A percentile compares a stretch with the other conserved stretches of the same genome.
Evolutionary conservation across 345 rosid species (phyloP).

Genomic region (Corchorus capsularis): DNA sequence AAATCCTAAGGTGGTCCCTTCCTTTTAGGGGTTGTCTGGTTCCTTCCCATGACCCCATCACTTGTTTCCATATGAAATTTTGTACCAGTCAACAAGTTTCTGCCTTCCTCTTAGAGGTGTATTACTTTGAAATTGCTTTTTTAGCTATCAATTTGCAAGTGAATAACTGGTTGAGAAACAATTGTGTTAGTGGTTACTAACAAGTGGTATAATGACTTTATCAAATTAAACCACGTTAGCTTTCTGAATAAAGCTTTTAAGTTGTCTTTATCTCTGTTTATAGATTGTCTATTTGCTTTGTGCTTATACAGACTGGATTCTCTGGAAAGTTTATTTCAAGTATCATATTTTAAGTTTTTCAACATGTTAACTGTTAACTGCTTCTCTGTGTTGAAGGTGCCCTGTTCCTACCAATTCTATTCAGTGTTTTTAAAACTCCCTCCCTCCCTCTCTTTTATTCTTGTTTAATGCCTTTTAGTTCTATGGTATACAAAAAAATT

Average conservation of each 20-base stretch:
- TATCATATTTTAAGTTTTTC: background rate
- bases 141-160: background rate
- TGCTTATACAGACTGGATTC: background rate
- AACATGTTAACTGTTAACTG: background rate
- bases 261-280: background rate
- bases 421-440: background rate
- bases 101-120: background rate
- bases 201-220: background rate
- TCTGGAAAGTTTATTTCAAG: background rate
- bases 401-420: no score
- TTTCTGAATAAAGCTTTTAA: slow-evolving; percentile 1
- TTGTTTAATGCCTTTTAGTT: background rate
- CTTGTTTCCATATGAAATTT: no score
- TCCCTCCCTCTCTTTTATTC: background rate
- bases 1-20: background rate
- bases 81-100: background rate
- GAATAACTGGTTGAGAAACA: background rate
- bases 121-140: slow-evolving; percentile 1
- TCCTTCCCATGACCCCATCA: no score
- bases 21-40: background rate
- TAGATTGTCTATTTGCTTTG: background rate
- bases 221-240: background rate
- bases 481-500: background rate
- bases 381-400: background rate
- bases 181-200: slow-evolving; percentile 2